Evolutionary conservation across 2,329 filamentous ascomycete genomes (phyloP).

Genomic region (Tympanopsis confertula): DNA sequence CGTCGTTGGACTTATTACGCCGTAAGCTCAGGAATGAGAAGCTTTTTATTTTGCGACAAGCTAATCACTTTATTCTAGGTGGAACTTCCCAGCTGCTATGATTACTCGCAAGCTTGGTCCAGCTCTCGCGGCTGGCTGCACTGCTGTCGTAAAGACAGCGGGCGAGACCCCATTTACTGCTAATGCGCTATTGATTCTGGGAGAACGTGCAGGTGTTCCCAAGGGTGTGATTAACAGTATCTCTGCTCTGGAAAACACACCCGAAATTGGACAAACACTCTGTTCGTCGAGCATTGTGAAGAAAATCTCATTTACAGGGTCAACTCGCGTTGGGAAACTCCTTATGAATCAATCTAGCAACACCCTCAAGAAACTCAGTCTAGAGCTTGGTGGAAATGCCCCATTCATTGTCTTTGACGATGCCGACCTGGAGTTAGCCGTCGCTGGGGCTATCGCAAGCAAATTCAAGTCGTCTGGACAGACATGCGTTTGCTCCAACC

Average conservation of each 20-base stretch:
- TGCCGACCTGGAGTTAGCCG: slow-evolving; percentile 51
- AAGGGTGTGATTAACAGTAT: slow-evolving; percentile 19
- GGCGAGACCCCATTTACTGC: slow-evolving; percentile 20
- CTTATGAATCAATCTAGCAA: slow-evolving; percentile 51
- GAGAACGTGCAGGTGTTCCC: slow-evolving; percentile 18
- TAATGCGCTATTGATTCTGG: slow-evolving; percentile 16
- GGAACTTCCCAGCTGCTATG: not conserved
- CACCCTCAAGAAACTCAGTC: slow-evolving; percentile 55
- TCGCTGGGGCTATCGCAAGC: slow-evolving; percentile 35
- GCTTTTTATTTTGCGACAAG: not conserved
- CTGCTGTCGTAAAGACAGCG: slow-evolving; percentile 21
- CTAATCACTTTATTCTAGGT: not conserved
- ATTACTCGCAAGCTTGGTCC: slow-evolving; percentile 17
- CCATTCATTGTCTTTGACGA: slow-evolving; percentile 58
- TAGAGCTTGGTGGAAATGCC: slow-evolving; percentile 65
- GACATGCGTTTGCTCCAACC: slow-evolving; percentile 46
- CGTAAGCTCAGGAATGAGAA: slow-evolving; percentile 26
- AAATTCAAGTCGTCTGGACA: slow-evolving; percentile 37
- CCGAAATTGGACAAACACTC: slow-evolving; percentile 1
- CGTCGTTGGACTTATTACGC: slow-evolving; percentile 50
- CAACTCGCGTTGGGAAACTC: slow-evolving; percentile 57
- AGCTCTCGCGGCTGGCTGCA: slow-evolving; percentile 23
- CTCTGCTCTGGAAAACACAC: slow-evolving; percentile 9
- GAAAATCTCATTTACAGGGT: slow-evolving; percentile 52
- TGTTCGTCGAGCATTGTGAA: not conserved